A percentile compares a stretch with the other conserved stretches of the same genome.
Conservation (phyloP, 495 filamentous ascomycete genomes). For the Tuber melanosporum region DNA sequence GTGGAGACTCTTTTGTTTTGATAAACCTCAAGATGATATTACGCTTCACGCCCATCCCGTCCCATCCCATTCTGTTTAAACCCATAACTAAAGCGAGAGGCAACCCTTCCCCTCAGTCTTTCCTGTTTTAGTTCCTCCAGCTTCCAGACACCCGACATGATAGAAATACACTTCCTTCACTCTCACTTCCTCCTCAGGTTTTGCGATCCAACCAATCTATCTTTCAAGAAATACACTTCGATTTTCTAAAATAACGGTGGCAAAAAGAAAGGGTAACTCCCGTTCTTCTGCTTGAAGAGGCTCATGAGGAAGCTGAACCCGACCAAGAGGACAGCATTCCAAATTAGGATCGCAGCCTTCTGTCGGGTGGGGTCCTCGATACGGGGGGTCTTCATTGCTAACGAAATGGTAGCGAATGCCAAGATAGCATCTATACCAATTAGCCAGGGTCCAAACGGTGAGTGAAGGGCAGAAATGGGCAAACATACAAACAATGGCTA, state of each 20-base stretch:
- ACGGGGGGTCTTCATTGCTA: conserved; percentile 85
- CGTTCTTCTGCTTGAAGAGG: conserved; percentile 90
- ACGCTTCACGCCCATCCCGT: not conserved
- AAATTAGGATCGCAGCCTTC: conserved; percentile 73
- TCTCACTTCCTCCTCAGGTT: not conserved
- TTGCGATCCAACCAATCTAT: conserved; percentile 7
- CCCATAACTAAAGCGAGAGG: not conserved
- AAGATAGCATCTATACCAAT: conserved; percentile 71
- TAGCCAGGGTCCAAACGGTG: conserved; percentile 19
- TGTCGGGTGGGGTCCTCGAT: conserved; percentile 72
- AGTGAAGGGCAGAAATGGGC: not conserved
- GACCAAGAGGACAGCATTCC: conserved; percentile 68
- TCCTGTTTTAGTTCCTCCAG: not conserved
- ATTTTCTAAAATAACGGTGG: conserved; percentile 66
- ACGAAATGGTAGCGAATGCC: conserved; percentile 78
- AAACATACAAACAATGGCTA: conserved; percentile 88
- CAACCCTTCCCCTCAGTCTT: not conserved
- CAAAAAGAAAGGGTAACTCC: conserved; percentile 87
- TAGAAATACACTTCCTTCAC: not conserved
- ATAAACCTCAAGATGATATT: not conserved
- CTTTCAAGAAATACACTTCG: not conserved
- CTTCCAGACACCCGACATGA: not conserved
- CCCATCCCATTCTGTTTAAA: not conserved
- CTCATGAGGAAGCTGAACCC: conserved; percentile 92
- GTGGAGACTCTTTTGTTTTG: not conserved